These are phyloP conservation scores for Tripidium arundinaceum DNA, from an alignment of 202 grass and related monocot genomes.

Conservation along the genomic window DNA sequence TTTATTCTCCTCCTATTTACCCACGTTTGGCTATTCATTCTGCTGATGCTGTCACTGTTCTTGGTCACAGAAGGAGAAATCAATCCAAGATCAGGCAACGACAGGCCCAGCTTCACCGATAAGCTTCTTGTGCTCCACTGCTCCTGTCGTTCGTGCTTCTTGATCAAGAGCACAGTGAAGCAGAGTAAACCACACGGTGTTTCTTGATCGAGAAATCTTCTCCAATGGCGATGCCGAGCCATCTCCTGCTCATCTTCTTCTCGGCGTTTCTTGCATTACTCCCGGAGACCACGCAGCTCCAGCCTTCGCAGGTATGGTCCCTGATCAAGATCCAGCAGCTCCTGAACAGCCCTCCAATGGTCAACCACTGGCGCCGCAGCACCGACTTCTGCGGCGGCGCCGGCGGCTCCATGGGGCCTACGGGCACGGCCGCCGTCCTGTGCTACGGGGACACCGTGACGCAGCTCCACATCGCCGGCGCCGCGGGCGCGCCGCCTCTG, in stretches of 20 bases:
- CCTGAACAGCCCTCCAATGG: slow-evolving; percentile 52
- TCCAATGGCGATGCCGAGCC: slow-evolving; percentile 13
- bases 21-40: slow-evolving; percentile 6
- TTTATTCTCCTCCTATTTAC: not conserved
- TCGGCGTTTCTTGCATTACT: slow-evolving; percentile 30
- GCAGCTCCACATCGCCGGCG: slow-evolving; percentile 70
- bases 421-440: slow-evolving; percentile 50
- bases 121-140: not conserved
- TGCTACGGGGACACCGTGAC: slow-evolving; percentile 89
- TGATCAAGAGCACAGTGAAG: slow-evolving; percentile 12
- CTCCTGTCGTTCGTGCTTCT: not conserved
- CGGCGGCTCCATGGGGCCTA: slow-evolving; percentile 27
- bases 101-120: not conserved
- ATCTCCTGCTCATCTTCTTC: slow-evolving; percentile 32
- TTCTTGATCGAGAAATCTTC: not conserved
- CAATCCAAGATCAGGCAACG: not conserved
- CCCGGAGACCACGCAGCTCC: slow-evolving; percentile 45
- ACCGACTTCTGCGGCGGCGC: slow-evolving; percentile 71
- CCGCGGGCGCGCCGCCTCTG: slow-evolving; percentile 42
- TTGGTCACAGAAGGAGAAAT: slow-evolving; percentile 3
- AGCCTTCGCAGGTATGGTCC: slow-evolving; percentile 67
- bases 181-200: not conserved
- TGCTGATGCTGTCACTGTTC: not conserved
- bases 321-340: slow-evolving; percentile 80
- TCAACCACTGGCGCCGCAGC: slow-evolving; percentile 67